Evolutionary conservation across 371 early-diverging fungal genomes (phyloP).

Genomic region (Sporodiniella umbellata): DNA sequence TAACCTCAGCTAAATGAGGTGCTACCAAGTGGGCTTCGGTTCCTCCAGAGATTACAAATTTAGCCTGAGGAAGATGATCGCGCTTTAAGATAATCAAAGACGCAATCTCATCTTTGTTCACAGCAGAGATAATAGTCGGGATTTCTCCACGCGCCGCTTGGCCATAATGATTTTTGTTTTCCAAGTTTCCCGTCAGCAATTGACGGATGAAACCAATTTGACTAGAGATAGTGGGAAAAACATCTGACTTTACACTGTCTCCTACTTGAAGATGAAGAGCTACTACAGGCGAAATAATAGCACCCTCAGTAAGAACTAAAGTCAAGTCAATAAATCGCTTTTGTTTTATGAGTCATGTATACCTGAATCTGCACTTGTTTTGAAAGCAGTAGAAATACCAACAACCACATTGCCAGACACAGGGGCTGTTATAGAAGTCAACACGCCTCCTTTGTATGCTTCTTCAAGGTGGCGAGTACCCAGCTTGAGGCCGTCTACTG

Average conservation of each 20-base stretch:
- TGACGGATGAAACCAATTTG: constrained; percentile 64
- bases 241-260: constrained; percentile 37
- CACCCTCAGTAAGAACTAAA: constrained; percentile 17
- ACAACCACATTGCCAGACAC: constrained; percentile 31
- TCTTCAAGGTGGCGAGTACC: constrained; percentile 51
- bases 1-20: constrained; percentile 47
- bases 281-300: constrained; percentile 39
- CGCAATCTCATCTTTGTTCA: constrained; percentile 73
- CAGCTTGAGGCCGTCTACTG: constrained; percentile 56
- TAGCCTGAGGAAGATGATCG: constrained; percentile 28
- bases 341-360: constrained; percentile 1
- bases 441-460: constrained; percentile 58
- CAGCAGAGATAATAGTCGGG: constrained; percentile 54
- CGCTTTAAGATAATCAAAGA: constrained; percentile 61
- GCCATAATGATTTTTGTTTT: constrained; percentile 25
- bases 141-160: constrained; percentile 59
- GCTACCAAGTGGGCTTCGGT: constrained; percentile 73
- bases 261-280: constrained; percentile 67
- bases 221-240: constrained; percentile 57
- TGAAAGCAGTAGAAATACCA: constrained; percentile 52
- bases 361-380: constrained; percentile 42
- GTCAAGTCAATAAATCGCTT: neutral
- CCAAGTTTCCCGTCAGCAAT: constrained; percentile 28
- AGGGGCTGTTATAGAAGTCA: constrained; percentile 49
- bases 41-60: constrained; percentile 58